A percentile compares a stretch with the other conserved stretches of the same genome.
Evolutionary conservation across 108 stramenopile genomes (phyloP).

Genomic region (Discostella pseudostelligera): DNA sequence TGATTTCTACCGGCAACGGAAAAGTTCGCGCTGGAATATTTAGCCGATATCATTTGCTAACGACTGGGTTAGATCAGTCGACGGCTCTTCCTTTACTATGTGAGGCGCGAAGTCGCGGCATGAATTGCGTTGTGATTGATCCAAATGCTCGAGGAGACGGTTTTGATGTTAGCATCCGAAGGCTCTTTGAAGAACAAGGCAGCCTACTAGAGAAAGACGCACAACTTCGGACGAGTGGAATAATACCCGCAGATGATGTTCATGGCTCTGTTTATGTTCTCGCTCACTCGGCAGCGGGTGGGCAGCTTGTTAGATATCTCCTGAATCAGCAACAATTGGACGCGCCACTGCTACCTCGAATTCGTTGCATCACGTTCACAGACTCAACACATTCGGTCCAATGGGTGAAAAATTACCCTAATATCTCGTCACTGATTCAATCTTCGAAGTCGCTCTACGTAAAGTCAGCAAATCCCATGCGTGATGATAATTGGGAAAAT

Average conservation of each 20-base stretch:
- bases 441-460: slow-evolving; percentile 44
- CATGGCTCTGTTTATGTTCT: slow-evolving; percentile 54
- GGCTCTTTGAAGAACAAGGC: slow-evolving; percentile 39
- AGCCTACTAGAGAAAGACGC: slow-evolving; percentile 17
- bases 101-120: slow-evolving; percentile 58
- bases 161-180: slow-evolving; percentile 52
- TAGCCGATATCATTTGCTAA: slow-evolving; percentile 63
- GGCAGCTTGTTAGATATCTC: slow-evolving; percentile 66
- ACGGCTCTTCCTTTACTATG: slow-evolving; percentile 64
- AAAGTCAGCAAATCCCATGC: slow-evolving; percentile 35
- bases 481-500: slow-evolving; percentile 34
- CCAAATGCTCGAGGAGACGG: slow-evolving; percentile 74
- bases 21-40: slow-evolving; percentile 79
- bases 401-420: slow-evolving; percentile 54
- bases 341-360: slow-evolving; percentile 24
- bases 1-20: slow-evolving; percentile 75
- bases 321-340: slow-evolving; percentile 43
- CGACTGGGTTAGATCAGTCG: slow-evolving; percentile 65
- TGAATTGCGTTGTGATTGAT: slow-evolving; percentile 72
- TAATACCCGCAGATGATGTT: slow-evolving; percentile 9
- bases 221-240: slow-evolving; percentile 1
- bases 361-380: slow-evolving; percentile 73
- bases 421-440: slow-evolving; percentile 34
- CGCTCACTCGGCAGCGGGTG: slow-evolving; percentile 73
- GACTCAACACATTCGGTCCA: slow-evolving; percentile 82